phyloP scores from a whole-genome alignment of 441 rosid species.

The Gossypium aridum region DNA sequence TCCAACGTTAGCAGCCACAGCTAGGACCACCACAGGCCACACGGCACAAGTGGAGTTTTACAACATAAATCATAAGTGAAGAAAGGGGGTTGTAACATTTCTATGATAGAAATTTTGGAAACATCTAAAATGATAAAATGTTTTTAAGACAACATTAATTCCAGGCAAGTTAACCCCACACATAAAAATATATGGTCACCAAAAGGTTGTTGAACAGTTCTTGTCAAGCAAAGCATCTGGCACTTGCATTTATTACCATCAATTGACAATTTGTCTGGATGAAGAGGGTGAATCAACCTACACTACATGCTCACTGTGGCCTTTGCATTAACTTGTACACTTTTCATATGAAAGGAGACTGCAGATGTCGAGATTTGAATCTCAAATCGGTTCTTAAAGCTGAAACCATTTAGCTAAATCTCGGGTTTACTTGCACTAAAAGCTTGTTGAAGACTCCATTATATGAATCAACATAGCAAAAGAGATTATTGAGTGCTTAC shows the following conservation, averaged over 20 bases:
- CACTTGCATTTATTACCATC: not conserved
- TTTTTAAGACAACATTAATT: not conserved
- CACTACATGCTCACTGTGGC: not conserved
- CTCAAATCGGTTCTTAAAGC: not conserved
- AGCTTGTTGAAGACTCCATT: too few species aligned
- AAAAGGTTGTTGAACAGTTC: not conserved
- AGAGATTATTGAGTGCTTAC: too few species aligned
- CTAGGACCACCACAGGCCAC: constrained; percentile 6
- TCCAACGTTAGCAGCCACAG: constrained; percentile 4
- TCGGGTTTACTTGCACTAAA: not conserved
- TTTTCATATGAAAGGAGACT: not conserved
- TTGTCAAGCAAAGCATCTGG: not conserved
- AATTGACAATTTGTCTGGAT: not conserved
- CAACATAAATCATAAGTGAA: not conserved
- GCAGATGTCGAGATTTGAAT: not conserved
- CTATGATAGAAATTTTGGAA: not conserved
- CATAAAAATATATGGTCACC: not conserved
- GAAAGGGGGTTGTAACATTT: constrained; percentile 1
- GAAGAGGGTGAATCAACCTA: not conserved
- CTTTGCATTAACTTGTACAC: not conserved
- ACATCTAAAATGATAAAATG: constrained; percentile 4
- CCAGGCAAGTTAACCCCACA: not conserved
- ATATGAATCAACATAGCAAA: too few species aligned
- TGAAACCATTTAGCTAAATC: not conserved
- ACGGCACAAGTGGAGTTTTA: constrained; percentile 9